A percentile compares a stretch with the other conserved stretches of the same genome.
Evolutionary conservation across 78 protist species (phyloP).

Genomic region (Speleostelium caveatum): DNA sequence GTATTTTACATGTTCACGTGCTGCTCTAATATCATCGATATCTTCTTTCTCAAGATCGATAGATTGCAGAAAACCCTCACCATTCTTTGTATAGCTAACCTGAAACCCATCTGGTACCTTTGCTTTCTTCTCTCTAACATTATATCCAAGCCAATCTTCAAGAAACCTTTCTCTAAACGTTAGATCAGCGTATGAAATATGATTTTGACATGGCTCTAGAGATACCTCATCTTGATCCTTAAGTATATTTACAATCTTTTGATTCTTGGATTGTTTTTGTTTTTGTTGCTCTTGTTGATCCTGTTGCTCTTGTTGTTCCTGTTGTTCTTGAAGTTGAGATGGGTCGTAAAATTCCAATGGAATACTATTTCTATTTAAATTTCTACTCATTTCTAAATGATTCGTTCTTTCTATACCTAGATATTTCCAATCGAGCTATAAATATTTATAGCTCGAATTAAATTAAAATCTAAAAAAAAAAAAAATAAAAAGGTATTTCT

Average conservation of each 20-base stretch:
- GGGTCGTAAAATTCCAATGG: constrained; percentile 15
- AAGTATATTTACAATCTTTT: not conserved
- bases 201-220: not conserved
- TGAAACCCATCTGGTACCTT: constrained; percentile 41
- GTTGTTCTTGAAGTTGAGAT: not conserved
- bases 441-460: not conserved
- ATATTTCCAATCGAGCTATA: too few relatives aligned
- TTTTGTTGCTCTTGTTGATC: not conserved
- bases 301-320: not conserved
- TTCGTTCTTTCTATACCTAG: too few relatives aligned
- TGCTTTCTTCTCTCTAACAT: constrained; percentile 35
- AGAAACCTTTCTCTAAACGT: constrained; percentile 19
- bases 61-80: constrained; percentile 15
- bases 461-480: not conserved
- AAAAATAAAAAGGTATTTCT: not conserved
- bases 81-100: constrained; percentile 25
- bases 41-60: not conserved
- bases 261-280: not conserved
- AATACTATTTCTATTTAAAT: not conserved
- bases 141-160: constrained; percentile 53
- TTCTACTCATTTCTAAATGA: not conserved
- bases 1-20: constrained; percentile 32
- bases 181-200: constrained; percentile 20
- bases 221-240: not conserved
- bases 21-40: constrained; percentile 22